Evolutionary conservation across 2,329 filamentous ascomycete genomes (phyloP).

Genomic region (Endoconidiophora polonica): DNA sequence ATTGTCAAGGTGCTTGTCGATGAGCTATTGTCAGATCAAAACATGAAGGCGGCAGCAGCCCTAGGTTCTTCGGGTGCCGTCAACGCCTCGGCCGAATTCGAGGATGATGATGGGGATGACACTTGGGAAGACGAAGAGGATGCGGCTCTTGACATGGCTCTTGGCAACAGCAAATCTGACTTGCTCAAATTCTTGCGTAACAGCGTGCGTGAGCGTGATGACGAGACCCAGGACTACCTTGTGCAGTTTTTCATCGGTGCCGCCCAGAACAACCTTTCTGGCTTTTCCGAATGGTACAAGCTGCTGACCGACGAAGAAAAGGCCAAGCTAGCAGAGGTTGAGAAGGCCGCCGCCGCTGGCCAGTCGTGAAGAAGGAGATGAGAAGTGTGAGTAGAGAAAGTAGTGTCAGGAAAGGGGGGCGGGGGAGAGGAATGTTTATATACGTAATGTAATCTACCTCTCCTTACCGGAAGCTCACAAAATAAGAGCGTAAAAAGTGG

Average conservation of each 20-base stretch:
- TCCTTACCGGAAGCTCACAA: no score
- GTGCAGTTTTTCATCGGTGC: constrained; percentile 59
- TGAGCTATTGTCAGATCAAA: constrained; percentile 70
- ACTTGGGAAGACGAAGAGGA: constrained; percentile 86
- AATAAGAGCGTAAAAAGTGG: no score
- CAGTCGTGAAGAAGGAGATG: not conserved
- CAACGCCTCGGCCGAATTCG: constrained; percentile 36
- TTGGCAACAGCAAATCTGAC: constrained; percentile 51
- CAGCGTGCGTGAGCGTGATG: constrained; percentile 54
- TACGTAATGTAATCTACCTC: no score
- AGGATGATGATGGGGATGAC: constrained; percentile 43
- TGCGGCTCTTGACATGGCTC: constrained; percentile 54
- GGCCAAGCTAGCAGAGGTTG: constrained; percentile 37
- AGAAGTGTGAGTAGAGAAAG: not conserved
- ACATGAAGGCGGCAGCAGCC: constrained; percentile 40
- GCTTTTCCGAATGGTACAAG: constrained; percentile 40
- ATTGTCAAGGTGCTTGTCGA: constrained; percentile 92
- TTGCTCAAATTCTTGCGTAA: constrained; percentile 62
- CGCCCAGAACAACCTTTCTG: constrained; percentile 37
- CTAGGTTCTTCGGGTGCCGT: constrained; percentile 48
- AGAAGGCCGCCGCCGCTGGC: constrained; percentile 18
- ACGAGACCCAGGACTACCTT: constrained; percentile 78
- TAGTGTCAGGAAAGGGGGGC: no score
- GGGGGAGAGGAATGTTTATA: no score
- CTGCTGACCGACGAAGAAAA: constrained; percentile 40